Percentiles rank a stretch among this genome's conserved stretches.
These are phyloP conservation scores for Poteriospumella lacustris DNA, from an alignment of 108 stramenopile genomes.

Conservation along the genomic window DNA sequence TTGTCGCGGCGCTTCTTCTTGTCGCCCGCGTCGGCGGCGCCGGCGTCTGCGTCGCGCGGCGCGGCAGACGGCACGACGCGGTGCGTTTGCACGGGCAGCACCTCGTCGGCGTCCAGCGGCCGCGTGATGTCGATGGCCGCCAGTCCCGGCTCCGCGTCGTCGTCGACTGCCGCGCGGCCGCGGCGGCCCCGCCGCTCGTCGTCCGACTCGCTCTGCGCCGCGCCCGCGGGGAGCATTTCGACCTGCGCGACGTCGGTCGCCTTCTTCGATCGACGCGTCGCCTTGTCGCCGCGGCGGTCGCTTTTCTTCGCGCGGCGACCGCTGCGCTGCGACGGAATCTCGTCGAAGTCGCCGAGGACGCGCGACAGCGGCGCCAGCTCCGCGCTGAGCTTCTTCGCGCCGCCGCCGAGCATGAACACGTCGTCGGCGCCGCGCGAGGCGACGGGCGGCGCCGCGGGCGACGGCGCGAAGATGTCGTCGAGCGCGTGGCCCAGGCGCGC, in stretches of 20 bases:
- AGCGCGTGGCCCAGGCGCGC: too few species aligned
- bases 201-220: neutral
- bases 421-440: neutral
- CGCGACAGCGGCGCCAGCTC: neutral
- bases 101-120: constrained; percentile 52
- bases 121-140: constrained; percentile 5
- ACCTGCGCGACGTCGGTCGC: neutral
- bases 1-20: constrained; percentile 32
- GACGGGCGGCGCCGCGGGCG: too few species aligned
- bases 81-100: constrained; percentile 59
- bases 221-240: constrained; percentile 13
- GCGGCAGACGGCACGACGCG: constrained; percentile 72
- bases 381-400: neutral
- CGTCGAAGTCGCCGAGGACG: neutral
- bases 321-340: neutral
- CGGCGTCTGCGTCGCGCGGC: constrained; percentile 62
- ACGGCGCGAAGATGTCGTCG: too few species aligned
- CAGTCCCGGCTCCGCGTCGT: constrained; percentile 30
- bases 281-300: neutral
- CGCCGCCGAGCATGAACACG: constrained; percentile 16
- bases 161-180: constrained; percentile 41
- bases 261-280: constrained; percentile 2
- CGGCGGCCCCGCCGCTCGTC: neutral
- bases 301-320: neutral
- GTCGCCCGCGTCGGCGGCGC: constrained; percentile 64